phyloP scores from a whole-genome alignment of 257 asterid genomes.

The Salvia hispanica region DNA sequence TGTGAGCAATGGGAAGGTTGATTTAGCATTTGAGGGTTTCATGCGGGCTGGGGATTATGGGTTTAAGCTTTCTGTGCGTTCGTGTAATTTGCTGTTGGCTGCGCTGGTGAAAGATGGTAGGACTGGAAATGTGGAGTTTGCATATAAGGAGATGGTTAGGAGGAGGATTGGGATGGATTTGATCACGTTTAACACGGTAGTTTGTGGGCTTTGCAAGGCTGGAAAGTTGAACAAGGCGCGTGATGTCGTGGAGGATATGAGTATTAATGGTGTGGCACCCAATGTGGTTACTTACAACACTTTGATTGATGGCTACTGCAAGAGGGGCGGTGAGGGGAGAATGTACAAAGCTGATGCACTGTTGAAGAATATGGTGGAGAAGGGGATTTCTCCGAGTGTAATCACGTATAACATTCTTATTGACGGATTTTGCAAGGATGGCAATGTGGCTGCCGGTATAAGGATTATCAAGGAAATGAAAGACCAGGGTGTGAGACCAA shows the following conservation, averaged over 20 bases:
- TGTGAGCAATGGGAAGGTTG: constrained; percentile 47
- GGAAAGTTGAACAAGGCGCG: constrained; percentile 77
- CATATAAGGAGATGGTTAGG: constrained; percentile 72
- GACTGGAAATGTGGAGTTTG: constrained; percentile 51
- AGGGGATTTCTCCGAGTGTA: constrained; percentile 49
- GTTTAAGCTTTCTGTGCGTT: constrained; percentile 54
- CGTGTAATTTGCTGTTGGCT: constrained; percentile 64
- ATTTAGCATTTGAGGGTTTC: constrained; percentile 74
- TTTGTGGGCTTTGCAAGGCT: constrained; percentile 76
- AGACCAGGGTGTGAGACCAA: constrained; percentile 51
- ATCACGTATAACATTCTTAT: constrained; percentile 73
- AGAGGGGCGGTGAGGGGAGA: constrained; percentile 72
- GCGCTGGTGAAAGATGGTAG: constrained; percentile 53
- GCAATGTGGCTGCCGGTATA: constrained; percentile 52
- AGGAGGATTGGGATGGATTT: constrained; percentile 60
- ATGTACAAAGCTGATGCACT: constrained; percentile 66
- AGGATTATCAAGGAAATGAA: constrained; percentile 69
- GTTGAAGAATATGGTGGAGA: constrained; percentile 76
- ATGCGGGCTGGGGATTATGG: constrained; percentile 77
- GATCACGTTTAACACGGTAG: constrained; percentile 61
- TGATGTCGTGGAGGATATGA: constrained; percentile 84
- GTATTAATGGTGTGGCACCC: constrained; percentile 57
- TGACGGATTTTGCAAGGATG: constrained; percentile 82
- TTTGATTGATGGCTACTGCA: constrained; percentile 71
- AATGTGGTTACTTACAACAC: constrained; percentile 72